phyloP scores from a whole-genome alignment of 176 grass and related monocot species.

The Bolboschoenus planiculmis region DNA sequence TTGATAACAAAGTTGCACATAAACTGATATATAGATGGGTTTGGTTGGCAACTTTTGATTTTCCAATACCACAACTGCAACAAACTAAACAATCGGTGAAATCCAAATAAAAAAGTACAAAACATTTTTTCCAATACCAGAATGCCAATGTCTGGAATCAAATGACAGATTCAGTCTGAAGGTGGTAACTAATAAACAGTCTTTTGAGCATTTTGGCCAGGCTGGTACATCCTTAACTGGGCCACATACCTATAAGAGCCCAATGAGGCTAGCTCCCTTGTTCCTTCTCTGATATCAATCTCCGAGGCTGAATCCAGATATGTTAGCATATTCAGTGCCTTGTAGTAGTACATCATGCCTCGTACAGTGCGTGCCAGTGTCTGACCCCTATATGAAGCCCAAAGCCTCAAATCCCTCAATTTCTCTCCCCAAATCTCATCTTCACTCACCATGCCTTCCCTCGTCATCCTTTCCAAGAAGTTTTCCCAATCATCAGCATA shows the following conservation, averaged over 20 bases:
- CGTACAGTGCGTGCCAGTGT: slow-evolving; percentile 80
- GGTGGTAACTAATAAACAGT: neutral
- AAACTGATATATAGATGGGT: neutral
- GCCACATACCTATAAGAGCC: slow-evolving; percentile 60
- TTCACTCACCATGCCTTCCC: slow-evolving; percentile 68
- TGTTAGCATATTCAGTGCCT: slow-evolving; percentile 93
- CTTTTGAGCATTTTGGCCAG: neutral
- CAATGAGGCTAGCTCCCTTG: slow-evolving; percentile 57
- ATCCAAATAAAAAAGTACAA: neutral
- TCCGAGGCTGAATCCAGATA: slow-evolving; percentile 94
- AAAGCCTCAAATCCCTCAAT: slow-evolving; percentile 74
- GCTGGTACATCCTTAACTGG: neutral
- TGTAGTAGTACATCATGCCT: slow-evolving; percentile 99
- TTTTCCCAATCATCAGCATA: slow-evolving; percentile 90
- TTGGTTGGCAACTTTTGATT: neutral
- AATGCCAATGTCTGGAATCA: neutral
- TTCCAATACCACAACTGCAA: neutral
- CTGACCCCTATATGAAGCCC: slow-evolving; percentile 95
- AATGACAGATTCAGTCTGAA: neutral
- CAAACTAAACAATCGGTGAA: neutral
- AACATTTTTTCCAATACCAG: neutral
- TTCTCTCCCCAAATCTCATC: slow-evolving; percentile 63
- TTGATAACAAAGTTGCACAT: neutral
- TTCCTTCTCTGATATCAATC: slow-evolving; percentile 72
- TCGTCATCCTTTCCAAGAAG: slow-evolving; percentile 83